Conservation (phyloP, 2,329 filamentous ascomycete genomes). For the Apiospora sp. region DNA sequence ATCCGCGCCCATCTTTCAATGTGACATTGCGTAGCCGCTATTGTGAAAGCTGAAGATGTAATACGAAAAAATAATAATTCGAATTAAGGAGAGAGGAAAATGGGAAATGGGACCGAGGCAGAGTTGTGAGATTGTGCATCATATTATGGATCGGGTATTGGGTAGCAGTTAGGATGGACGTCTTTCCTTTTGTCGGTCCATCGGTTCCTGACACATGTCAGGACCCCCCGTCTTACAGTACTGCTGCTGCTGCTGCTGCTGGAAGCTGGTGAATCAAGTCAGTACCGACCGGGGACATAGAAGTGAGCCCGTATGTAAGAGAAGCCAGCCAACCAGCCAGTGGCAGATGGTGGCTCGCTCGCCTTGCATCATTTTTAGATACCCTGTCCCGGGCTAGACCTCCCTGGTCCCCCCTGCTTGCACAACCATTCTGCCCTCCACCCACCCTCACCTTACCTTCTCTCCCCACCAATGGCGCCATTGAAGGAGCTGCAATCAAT, state of each 20-base stretch:
- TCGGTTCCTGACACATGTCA: no score
- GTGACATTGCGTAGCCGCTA: background rate
- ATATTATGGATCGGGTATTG: background rate
- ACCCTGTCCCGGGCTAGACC: background rate
- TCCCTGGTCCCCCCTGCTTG: background rate
- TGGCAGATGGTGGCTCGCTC: background rate
- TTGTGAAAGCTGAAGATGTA: background rate
- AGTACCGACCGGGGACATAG: background rate
- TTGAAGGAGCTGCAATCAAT: background rate
- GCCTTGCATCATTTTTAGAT: slow-evolving; percentile 12
- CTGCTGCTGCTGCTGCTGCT: no score
- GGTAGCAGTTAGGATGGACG: background rate
- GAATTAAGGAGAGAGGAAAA: background rate
- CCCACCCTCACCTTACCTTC: no score
- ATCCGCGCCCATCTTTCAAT: background rate
- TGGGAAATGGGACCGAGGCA: background rate
- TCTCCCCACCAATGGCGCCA: background rate
- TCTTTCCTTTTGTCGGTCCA: background rate
- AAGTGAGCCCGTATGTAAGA: no score
- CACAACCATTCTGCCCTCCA: no score
- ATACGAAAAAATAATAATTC: background rate
- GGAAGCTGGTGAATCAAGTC: no score
- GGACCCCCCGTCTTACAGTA: no score
- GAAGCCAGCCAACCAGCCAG: background rate
- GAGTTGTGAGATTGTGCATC: background rate